Base-by-base conservation (phyloP, 2,329 filamentous ascomycete species). In the Passalora sequoiae region DNA sequence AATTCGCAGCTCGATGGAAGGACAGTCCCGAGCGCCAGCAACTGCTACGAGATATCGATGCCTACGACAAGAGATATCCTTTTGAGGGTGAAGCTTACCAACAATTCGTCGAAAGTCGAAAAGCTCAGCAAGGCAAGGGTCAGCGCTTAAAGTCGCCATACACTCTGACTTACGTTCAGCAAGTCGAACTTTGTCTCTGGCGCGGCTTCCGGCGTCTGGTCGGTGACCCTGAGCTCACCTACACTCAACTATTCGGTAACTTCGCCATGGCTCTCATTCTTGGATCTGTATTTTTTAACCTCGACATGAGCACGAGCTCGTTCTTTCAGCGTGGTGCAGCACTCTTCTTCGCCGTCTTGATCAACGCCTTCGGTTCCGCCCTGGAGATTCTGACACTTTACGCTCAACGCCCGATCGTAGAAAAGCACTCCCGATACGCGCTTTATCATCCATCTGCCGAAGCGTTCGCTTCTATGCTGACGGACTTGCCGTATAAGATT, bases 391-490 rank as follows among this genome's bases (percentile, higher is more conserved):
- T 92, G 24, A 89, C 86, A 0, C 75, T 95, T 4, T 96, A 92
- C 61, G 79, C 86, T 2, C 89, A 95, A 76, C 83, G 89, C 27
- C 84, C 86, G 1, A 94, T 95, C 57, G 87, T 96, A 47, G 88
- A 95, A 62, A 95, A 95, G 63, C 89, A 96, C 57, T 70, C 76
- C 43, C 80, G 84, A 45, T 95, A 94, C 62, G 88, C 89, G 13
- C 74, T 95, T 13, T 94, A 95, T 58, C 89, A 94, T 59, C 88
- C 89, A 0, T 89, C 84, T 7, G 84, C 88, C 12, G 89, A 96
- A 72, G 86, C 88, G n/a, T 75, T 87, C 46, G 80, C 86, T 0
- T 92, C 86, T 7, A 92, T 94, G 83, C 66, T 95, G 21, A 84
- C 79, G 50, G 89, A 96, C 57, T 68, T 94, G 67, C 89, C 89